These are phyloP conservation scores for Ophiostoma ulmi DNA, from an alignment of 2,329 filamentous ascomycete species.

Conservation along the genomic window DNA sequence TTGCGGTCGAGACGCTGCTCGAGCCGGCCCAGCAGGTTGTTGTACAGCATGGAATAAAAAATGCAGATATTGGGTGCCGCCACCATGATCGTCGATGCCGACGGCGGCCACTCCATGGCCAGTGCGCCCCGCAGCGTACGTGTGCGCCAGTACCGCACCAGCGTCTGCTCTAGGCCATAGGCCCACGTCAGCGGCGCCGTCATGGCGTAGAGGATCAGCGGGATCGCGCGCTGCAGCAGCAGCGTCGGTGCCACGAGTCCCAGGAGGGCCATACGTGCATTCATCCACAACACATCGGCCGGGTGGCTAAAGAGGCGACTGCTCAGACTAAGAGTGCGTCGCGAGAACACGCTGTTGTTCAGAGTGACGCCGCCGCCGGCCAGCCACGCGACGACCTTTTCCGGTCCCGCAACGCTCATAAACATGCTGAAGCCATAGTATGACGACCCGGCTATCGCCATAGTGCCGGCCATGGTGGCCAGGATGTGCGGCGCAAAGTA, in stretches of 20 bases:
- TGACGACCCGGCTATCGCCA: slow-evolving; percentile 48
- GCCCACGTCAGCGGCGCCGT: slow-evolving; percentile 41
- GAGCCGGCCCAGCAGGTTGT: slow-evolving; percentile 42
- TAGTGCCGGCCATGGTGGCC: slow-evolving; percentile 52
- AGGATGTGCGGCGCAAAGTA: slow-evolving; percentile 58
- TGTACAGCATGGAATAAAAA: slow-evolving; percentile 44
- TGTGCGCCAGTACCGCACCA: slow-evolving; percentile 39
- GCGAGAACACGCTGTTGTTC: background rate
- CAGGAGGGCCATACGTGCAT: slow-evolving; percentile 33
- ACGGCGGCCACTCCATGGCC: slow-evolving; percentile 45
- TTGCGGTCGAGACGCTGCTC: slow-evolving; percentile 47
- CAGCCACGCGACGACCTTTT: slow-evolving; percentile 42
- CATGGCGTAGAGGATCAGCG: slow-evolving; percentile 40
- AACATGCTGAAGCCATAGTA: slow-evolving; percentile 50
- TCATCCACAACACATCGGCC: slow-evolving; percentile 27
- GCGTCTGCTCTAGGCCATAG: slow-evolving; percentile 43
- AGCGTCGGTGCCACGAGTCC: slow-evolving; percentile 45
- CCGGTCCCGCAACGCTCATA: slow-evolving; percentile 48
- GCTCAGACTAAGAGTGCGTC: background rate
- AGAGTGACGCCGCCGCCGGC: slow-evolving; percentile 21
- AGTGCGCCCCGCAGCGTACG: background rate
- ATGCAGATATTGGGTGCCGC: slow-evolving; percentile 44
- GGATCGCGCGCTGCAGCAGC: slow-evolving; percentile 42
- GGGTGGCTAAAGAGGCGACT: slow-evolving; percentile 19
- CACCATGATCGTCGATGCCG: slow-evolving; percentile 47